A percentile compares a stretch with the other conserved stretches of the same genome.
These are phyloP conservation scores for Apostasia ramifera DNA, from an alignment of 106 monocot genomes.

Conservation along the genomic window DNA sequence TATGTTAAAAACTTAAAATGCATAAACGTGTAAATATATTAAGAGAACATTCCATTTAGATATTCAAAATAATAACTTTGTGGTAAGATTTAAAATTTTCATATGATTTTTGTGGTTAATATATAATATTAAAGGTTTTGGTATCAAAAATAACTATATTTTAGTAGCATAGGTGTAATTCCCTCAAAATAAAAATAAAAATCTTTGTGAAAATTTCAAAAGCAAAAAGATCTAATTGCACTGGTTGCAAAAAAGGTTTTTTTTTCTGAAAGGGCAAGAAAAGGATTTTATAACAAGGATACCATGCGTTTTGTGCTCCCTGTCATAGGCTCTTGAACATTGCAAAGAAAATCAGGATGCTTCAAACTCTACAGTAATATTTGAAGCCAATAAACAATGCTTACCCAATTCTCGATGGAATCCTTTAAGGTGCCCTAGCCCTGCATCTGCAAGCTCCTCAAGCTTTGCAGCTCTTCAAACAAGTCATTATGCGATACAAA, in stretches of 20 bases:
- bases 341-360: background rate
- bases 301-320: background rate
- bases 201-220: background rate
- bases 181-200: too few relatives aligned
- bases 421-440: conserved; percentile 1
- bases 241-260: background rate
- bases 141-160: background rate
- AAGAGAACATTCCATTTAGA: too few relatives aligned
- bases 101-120: background rate
- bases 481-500: background rate
- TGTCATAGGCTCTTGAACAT: background rate
- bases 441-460: conserved; percentile 4
- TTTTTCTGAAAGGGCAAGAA: background rate
- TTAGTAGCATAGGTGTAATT: background rate
- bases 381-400: background rate
- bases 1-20: too few relatives aligned
- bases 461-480: background rate
- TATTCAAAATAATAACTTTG: too few relatives aligned
- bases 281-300: background rate
- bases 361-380: background rate
- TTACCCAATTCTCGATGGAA: conserved; percentile 2
- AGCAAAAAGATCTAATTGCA: too few relatives aligned
- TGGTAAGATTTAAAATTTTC: background rate
- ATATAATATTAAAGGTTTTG: background rate
- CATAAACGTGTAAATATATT: too few relatives aligned